Evolutionary conservation across 257 asterid genomes (phyloP), one percentile per base, ranked within the genome.

Genomic region (Penstemon davidsonii): DNA sequence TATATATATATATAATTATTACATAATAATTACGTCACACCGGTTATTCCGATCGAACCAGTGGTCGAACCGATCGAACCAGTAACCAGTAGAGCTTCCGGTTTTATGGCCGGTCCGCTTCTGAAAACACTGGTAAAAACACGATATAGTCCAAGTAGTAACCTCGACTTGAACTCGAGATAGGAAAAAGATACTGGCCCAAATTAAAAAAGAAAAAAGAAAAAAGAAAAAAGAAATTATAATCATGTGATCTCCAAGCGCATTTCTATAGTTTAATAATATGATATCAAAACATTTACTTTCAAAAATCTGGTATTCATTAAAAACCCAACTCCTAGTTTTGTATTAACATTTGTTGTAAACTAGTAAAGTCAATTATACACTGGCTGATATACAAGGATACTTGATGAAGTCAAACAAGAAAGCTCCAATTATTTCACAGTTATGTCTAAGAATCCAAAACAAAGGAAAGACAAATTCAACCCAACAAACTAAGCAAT

Each of bases 391-490:
- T 55, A 71, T 51, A 60, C 47, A 60, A 46, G 42, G 45, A 62
- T 42, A 50, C 51, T 41, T 0, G n/a, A 41, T 7, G 38, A 50
- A 70, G 53, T 64, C 62, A 51, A 56, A 68, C 42, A 64, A 75
- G 42, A 25, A 61, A 46, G 7, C 76, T 69, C 64, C 80, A 58
- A 8, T 68, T 70, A 39, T 61, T 15, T 39, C 65, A 40, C 57
- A 75, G 57, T 36, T 13, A 38, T 51, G 52, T 65, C 74, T 52
- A 54, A 43, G 51, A 55, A 70, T 44, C 41, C 53, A 62, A 67
- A 41, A 42, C 36, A 41, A 8, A 56, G 45, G 44, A 64, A 13
- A 18, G 8, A 64, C 44, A 39, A 53, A 54, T 38, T 19, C 0
- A 49, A n/a, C 58, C 33, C 52, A 64, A 75, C 50, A 54, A 54